Evolutionary conservation across 257 asterid genomes (phyloP).

Genomic region (Penstemon newberryi): DNA sequence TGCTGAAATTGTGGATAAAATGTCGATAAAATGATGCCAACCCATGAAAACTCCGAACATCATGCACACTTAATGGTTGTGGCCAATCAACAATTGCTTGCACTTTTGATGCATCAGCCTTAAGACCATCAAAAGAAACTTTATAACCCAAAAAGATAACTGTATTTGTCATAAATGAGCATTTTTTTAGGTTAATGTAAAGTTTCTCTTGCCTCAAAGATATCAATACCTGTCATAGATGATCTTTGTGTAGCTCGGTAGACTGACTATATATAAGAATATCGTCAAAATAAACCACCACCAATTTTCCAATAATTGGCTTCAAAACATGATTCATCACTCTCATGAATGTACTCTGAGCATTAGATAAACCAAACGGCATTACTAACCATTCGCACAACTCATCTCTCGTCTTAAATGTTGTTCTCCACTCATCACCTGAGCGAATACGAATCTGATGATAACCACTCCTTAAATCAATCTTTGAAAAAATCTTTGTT

Average conservation of each 20-base stretch:
- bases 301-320: constrained; percentile 9
- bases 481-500: no score
- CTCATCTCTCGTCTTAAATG: background rate
- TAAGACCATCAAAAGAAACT: background rate
- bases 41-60: constrained; percentile 16
- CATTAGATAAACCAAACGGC: constrained; percentile 20
- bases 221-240: background rate
- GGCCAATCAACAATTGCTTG: background rate
- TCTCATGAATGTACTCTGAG: constrained; percentile 17
- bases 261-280: background rate
- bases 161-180: background rate
- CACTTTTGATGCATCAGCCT: background rate
- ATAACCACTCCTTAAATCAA: background rate
- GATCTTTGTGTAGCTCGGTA: background rate
- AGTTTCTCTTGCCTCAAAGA: background rate
- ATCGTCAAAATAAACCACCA: background rate
- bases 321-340: constrained; percentile 19
- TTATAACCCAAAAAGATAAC: background rate
- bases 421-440: background rate
- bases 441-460: background rate
- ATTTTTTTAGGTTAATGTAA: background rate
- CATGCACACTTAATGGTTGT: background rate
- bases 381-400: constrained; percentile 20
- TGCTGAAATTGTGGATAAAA: background rate
- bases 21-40: background rate